Evolutionary conservation across 805 yeast species (phyloP).

Genomic region (Monosporozyma solicola): DNA sequence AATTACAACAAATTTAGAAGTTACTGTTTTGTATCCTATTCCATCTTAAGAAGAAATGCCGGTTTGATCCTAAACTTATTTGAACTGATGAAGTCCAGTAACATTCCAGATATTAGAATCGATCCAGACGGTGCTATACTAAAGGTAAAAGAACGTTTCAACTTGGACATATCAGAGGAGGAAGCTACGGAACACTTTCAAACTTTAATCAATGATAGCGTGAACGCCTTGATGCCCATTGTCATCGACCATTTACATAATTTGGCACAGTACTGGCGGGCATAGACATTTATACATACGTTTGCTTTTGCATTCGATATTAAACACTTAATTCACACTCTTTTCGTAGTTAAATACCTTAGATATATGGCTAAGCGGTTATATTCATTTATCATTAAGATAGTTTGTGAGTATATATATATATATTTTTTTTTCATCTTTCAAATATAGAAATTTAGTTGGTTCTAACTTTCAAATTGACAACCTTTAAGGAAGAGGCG

Average conservation of each 20-base stretch:
- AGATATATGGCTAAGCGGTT: not conserved
- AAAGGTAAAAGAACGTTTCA: slow-evolving; percentile 90
- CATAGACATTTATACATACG: slow-evolving; percentile 32
- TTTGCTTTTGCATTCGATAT: not conserved
- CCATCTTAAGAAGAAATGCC: slow-evolving; percentile 81
- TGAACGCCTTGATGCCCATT: slow-evolving; percentile 85
- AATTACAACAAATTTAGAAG: slow-evolving; percentile 82
- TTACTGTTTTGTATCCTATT: slow-evolving; percentile 90
- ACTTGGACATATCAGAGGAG: slow-evolving; percentile 87
- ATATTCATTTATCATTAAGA: not conserved
- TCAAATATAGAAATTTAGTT: not conserved
- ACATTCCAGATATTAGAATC: slow-evolving; percentile 77
- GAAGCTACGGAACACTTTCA: slow-evolving; percentile 95
- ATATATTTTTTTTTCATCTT: not conserved
- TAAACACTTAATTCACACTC: not conserved
- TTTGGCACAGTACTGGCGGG: slow-evolving; percentile 96
- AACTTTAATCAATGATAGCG: slow-evolving; percentile 86
- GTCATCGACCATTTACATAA: slow-evolving; percentile 93
- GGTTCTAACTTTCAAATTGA: not conserved
- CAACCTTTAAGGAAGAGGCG: not conserved
- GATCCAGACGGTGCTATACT: slow-evolving; percentile 83
- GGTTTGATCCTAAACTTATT: slow-evolving; percentile 83
- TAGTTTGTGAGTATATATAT: too few species aligned
- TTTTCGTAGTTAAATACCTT: too few species aligned
- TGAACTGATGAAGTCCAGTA: slow-evolving; percentile 88